Evolutionary conservation across 345 rosid genomes (phyloP), one percentile per base, ranked within the genome.

Genomic region (Theobroma cacao): DNA sequence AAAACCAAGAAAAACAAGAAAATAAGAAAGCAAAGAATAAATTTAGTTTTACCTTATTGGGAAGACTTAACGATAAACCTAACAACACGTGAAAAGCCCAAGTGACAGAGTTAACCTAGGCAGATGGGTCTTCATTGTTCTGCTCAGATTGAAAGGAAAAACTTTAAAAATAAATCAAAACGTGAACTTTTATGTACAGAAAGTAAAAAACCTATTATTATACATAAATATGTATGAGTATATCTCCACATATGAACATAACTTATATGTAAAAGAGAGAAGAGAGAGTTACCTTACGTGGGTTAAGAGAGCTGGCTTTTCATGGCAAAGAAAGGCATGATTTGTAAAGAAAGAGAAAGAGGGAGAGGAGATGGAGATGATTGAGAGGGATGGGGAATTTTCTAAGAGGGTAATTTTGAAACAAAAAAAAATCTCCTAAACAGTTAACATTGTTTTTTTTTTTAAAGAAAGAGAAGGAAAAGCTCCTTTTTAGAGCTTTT

Each of bases 291-390:
- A 15, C 12, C 74, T 70, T 3, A 79, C 84, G 83, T 82, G 77
- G 72, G 59, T 77, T n/a, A 73, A 67, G 66, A 75, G 74, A 81
- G 81, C 81, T 80, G 75, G 72, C 59, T 45, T 76, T 78, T 82
- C 85, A 84, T 81, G 84, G 83, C 82, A 9, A 52, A 52, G n/a
- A n/a, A n/a, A n/a, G n/a, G n/a, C n/a, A n/a, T n/a, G n/a, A 72
- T 75, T 69, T 50, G n/a, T 36, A 20, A 60, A 3, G 75, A 77
- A 43, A 22, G 56, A 52, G 41, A 45, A n/a, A n/a, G n/a, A n/a
- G n/a, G n/a, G n/a, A n/a, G n/a, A n/a, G n/a, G n/a, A n/a, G n/a
- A n/a, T n/a, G n/a, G n/a, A n/a, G n/a, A n/a, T n/a, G n/a, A n/a
- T n/a, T n/a, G 24, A 36, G 6, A 0, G 0, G n/a, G n/a, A n/a